Base-by-base conservation (phyloP, 352 stramenopile genomes). In the Phytophthora kernoviae region DNA sequence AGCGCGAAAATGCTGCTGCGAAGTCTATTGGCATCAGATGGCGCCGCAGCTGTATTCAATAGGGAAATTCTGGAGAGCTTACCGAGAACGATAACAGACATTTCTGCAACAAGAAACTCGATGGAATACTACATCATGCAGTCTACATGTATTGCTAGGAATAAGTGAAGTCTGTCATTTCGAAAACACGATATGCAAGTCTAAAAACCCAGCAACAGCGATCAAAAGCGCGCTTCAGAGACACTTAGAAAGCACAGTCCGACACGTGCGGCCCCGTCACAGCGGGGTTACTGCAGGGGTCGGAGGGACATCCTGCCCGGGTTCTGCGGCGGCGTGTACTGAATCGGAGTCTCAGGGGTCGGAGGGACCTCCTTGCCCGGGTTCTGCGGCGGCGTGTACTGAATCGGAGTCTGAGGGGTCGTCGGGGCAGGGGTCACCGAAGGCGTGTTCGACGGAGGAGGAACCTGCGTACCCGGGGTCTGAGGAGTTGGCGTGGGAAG, bases 181-280 rank as follows among this genome's bases (percentile, higher is more conserved):
- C 12, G 32, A 37, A 37, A 12, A 37, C 32, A 37, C 32, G 12
- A 37, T 12, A 37, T 37, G 32, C 32, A 37, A 37, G 12, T 37
- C n/a, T n/a, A n/a, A n/a, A n/a, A n/a, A n/a, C 12, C 32, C 12
- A 37, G 32, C 32, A 14, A 37, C 32, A 37, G 32, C 32, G n/a
- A n/a, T n/a, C 12, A 7, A 37, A 37, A 37, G 32, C 32, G 8
- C 1, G 32, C 8, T 14, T 37, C 32, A 12, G 8, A 37, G 9
- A 43, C 17, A 20, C 37, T 20, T 43, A 43, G 12, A 43, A 21
- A 20, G 37, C 37, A 15, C 37, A 43, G 37, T 43, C 37, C 37
- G 37, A 43, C 11, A 15, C 17, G 37, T 43, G 37, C 37, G 37
- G 12, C 37, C 17, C 17, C 9, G 37, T 43, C 37, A 20, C 37